Percentiles rank a stretch among this genome's conserved stretches.
Conservation (phyloP, 345 rosid genomes). For the Nasturtium officinale region DNA sequence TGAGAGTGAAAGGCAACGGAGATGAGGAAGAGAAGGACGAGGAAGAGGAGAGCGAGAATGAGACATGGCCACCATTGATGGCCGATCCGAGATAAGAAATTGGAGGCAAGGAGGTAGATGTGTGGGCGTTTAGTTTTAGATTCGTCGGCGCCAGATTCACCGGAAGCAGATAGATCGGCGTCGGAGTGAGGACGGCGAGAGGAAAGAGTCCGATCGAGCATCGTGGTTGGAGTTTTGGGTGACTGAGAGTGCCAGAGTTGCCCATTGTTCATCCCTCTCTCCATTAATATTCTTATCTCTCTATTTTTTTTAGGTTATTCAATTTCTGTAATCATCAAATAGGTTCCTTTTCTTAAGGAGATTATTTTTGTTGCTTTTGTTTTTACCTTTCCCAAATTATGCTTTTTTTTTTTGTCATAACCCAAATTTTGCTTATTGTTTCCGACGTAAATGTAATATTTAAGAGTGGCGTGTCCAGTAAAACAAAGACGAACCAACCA, state of each 20-base stretch:
- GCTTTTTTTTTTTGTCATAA: not conserved
- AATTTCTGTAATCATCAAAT: slow-evolving; percentile 7
- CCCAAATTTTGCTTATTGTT: not conserved
- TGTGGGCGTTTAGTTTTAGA: slow-evolving; percentile 67
- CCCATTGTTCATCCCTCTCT: slow-evolving; percentile 37
- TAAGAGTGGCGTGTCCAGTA: not conserved
- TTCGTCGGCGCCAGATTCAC: slow-evolving; percentile 49
- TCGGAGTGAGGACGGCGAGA: slow-evolving; percentile 59
- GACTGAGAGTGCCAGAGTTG: slow-evolving; percentile 50
- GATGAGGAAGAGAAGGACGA: slow-evolving; percentile 44
- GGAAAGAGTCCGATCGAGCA: slow-evolving; percentile 65
- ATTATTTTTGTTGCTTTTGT: not conserved
- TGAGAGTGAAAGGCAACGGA: slow-evolving; percentile 53
- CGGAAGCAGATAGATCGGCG: slow-evolving; percentile 45
- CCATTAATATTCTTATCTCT: slow-evolving; percentile 18
- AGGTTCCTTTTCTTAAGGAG: not conserved
- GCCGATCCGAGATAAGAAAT: slow-evolving; percentile 55
- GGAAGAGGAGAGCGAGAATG: slow-evolving; percentile 47
- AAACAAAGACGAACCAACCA: not conserved
- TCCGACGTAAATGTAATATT: not conserved
- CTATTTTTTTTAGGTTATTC: not conserved
- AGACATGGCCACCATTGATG: slow-evolving; percentile 55
- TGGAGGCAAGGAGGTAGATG: slow-evolving; percentile 52
- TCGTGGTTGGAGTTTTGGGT: slow-evolving; percentile 44
- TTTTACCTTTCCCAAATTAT: not conserved